Base-by-base conservation (phyloP, 352 stramenopile genomes). In the Globisporangium middletonii region DNA sequence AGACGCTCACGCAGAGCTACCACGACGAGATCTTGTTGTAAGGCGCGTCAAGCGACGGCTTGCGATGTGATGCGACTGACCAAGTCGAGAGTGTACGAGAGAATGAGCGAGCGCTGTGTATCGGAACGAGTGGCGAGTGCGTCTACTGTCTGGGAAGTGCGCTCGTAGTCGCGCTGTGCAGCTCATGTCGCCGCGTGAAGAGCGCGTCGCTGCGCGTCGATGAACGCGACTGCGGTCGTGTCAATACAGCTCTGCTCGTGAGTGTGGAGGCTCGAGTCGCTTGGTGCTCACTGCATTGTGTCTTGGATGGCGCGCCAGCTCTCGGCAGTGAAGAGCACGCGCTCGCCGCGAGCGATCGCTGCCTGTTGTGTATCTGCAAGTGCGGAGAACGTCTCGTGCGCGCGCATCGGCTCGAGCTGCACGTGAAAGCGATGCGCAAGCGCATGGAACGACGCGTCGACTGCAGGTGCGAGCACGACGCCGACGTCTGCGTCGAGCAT, bases 1-100 rank as follows among this genome's bases (percentile, higher is more conserved):
- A 95, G 68, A 90, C 82, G 16, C 79, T 95, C 26, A 86, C 83
- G 53, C 76, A 86, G 65, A 95, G 83, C 71, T 94, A 92, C 62
- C 84, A 95, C 65, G 86, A 94, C 68, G 81, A 95, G 67, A 94
- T 95, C 61, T 70, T 95, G 57, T 76, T 94, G 71, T 95, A 83
- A 77, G 43, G 28, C 30, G 30, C 30, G 8, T 8, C 2, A 46
- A 19, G 27, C 16, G 38, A 18, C 38, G 12, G 38, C 5, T 15
- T 15, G 16, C 11, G 16, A 18, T n/a, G 38, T 3, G 38, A 44
- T 1, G 12, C 12, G 12, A 44, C 12, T 4, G 38, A 4, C 16
- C 38, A 44, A 44, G 12, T 44, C 9, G 38, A n/a, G 41, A 18
- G 41, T 41, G 35, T 1, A 41, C 43, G 26, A 16, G 45, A 9